Percentiles rank a stretch among this genome's conserved stretches.
Evolutionary conservation across 169 alveolate species (phyloP).

Genomic region (Cyclospora cayetanensis): DNA sequence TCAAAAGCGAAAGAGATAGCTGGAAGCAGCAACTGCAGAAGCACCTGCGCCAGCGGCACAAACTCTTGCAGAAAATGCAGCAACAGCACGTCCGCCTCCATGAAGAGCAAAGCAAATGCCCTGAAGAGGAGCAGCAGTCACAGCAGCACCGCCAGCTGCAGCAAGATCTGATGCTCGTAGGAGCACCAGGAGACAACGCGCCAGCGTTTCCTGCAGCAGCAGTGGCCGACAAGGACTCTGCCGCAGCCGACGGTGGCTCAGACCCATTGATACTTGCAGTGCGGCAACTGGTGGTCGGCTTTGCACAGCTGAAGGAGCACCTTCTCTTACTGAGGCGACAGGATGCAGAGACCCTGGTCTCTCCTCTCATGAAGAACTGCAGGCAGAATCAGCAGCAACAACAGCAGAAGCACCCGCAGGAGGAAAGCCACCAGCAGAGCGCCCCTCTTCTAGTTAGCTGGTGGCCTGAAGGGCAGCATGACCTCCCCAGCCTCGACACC

Average conservation of each 20-base stretch:
- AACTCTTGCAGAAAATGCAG: neutral
- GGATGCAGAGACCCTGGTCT: neutral
- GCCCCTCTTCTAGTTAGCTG: neutral
- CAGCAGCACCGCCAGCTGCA: neutral
- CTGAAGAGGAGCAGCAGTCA: neutral
- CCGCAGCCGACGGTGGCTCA: neutral
- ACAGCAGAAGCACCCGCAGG: neutral
- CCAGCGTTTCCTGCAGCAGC: too few species aligned
- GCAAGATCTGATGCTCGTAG: neutral
- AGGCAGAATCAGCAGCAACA: neutral
- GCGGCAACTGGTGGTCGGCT: conserved; percentile 2
- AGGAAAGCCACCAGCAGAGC: neutral
- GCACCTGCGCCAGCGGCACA: conserved; percentile 8
- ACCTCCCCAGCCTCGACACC: neutral
- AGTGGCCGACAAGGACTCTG: neutral
- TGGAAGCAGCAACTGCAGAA: conserved; percentile 55
- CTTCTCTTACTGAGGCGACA: neutral
- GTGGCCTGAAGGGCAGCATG: neutral
- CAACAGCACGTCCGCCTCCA: neutral
- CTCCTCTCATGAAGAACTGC: too few species aligned
- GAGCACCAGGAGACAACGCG: conserved; percentile 31
- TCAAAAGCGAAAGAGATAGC: conserved; percentile 1
- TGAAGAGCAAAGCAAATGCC: neutral
- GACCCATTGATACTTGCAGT: neutral
- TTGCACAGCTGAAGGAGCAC: neutral